phyloP scores from a whole-genome alignment of 2,329 filamentous ascomycete genomes.

The Neofusicoccum laricinum region DNA sequence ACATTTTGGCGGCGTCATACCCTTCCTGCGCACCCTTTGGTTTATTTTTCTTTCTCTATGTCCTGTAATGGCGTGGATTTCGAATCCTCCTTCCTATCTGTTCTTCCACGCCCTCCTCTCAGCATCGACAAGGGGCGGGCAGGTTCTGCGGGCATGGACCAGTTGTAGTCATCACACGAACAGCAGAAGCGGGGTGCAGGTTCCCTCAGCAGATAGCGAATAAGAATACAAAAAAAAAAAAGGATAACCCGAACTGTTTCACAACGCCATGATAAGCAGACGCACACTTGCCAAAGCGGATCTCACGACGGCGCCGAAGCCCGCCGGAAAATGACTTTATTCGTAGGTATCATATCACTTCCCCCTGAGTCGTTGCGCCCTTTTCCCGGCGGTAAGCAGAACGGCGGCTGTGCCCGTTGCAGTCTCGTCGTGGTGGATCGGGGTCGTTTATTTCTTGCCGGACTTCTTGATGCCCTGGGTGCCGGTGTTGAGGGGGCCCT shows the following conservation, averaged over 20 bases:
- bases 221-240: background rate
- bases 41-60: background rate
- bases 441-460: slow-evolving; percentile 74
- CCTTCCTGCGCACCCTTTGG: background rate
- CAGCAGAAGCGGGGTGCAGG: background rate
- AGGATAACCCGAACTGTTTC: background rate
- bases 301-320: background rate
- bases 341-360: slow-evolving; percentile 6
- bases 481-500: slow-evolving; percentile 83
- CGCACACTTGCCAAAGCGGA: background rate
- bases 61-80: background rate
- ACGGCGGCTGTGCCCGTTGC: background rate
- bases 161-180: background rate
- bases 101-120: background rate
- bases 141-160: background rate
- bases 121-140: background rate
- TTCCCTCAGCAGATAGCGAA: background rate
- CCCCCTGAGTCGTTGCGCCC: background rate
- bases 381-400: background rate
- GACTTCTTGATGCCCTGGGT: slow-evolving; percentile 95
- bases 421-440: too few relatives aligned
- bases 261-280: background rate
- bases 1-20: slow-evolving; percentile 5
- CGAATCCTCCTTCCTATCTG: background rate
- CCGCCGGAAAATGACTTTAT: background rate